Base-by-base conservation (phyloP, 1,139 yeast species). In the Magnusiomyces suaveolens region DNA sequence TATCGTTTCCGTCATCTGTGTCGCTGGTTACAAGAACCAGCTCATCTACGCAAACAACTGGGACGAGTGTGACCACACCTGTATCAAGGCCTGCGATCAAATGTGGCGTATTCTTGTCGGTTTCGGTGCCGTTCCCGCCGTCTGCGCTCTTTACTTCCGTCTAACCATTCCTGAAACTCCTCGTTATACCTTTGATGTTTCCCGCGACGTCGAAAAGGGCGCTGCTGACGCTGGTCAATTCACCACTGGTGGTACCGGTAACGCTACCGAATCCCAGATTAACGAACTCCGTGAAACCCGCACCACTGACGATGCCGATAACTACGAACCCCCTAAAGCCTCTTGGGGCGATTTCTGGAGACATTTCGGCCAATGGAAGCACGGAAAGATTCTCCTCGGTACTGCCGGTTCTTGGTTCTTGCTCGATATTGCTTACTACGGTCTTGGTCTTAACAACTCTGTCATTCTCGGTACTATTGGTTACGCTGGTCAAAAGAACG, bases 371-470 rank as follows among this genome's bases (percentile, higher is more conserved):
- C 82, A 85, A 75, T 87, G 95, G 96, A 87, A 77, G 72, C 84
- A 88, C 72, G 83, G 87, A 73, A 86, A 84, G 75, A 81, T 56
- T 84, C 77, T 92, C 64, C 63, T 92, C 54, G 98, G 97, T 69
- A 90, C 98, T 64, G 95, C 97, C 61, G 94, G 90, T 71, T 84
- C 95, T 52, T 92, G 98, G 98, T 90, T 90, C 77, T 77, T 84
- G 76, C 80, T 90, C 72, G 98, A 92, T 77, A 87, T 92, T 69
- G 96, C 97, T 59, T 89, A 82, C 78, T 92, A 92, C 71, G 84
- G 94, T 73, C 82, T 84, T 72, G 82, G 95, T 62, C 87, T 90
- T 66, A 80, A 60, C 74, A 85, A 64, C 81, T 86, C 66, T 83
- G 95, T 73, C 85, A 90, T 65, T 94, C 85, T 88, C 70, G 78